Evolutionary conservation across 805 yeast species (phyloP).

Genomic region (Candida odintsovae): DNA sequence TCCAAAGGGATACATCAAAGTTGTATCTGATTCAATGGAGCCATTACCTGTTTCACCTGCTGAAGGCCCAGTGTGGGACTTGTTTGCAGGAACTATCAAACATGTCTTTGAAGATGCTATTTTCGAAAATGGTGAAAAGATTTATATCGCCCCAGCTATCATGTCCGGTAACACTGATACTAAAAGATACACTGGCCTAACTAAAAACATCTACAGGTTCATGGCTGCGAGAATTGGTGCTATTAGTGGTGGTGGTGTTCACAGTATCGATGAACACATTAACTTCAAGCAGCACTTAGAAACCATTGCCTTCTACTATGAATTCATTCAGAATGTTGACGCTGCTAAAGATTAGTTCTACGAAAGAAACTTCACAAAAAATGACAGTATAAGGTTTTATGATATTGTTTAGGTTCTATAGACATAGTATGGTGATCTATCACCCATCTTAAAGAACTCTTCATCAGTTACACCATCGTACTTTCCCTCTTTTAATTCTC

Average conservation of each 20-base stretch:
- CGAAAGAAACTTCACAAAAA: not conserved
- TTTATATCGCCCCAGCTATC: slow-evolving; percentile 37
- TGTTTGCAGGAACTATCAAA: slow-evolving; percentile 31
- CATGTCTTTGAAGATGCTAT: slow-evolving; percentile 46
- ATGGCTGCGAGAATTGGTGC: slow-evolving; percentile 19
- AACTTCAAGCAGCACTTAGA: slow-evolving; percentile 49
- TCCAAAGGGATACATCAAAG: slow-evolving; percentile 25
- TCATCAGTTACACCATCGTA: slow-evolving; percentile 23
- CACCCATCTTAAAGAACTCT: slow-evolving; percentile 34
- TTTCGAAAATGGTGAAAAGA: slow-evolving; percentile 40
- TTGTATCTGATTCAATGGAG: slow-evolving; percentile 11
- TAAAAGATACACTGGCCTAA: slow-evolving; percentile 54
- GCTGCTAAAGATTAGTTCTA: slow-evolving; percentile 6
- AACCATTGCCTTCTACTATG: slow-evolving; percentile 43
- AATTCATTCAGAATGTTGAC: slow-evolving; percentile 41
- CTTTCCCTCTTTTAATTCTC: slow-evolving; percentile 26
- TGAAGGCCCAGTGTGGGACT: slow-evolving; percentile 18
- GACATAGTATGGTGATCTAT: slow-evolving; percentile 34
- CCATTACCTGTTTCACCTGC: slow-evolving; percentile 13
- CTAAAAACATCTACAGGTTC: slow-evolving; percentile 54
- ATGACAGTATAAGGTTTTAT: not conserved
- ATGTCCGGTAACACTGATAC: slow-evolving; percentile 75
- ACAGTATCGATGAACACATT: slow-evolving; percentile 53
- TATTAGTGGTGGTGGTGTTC: slow-evolving; percentile 27
- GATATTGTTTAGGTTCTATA: slow-evolving; percentile 19